phyloP scores from a whole-genome alignment of 306 rosid species.

The Vigna angularis region DNA sequence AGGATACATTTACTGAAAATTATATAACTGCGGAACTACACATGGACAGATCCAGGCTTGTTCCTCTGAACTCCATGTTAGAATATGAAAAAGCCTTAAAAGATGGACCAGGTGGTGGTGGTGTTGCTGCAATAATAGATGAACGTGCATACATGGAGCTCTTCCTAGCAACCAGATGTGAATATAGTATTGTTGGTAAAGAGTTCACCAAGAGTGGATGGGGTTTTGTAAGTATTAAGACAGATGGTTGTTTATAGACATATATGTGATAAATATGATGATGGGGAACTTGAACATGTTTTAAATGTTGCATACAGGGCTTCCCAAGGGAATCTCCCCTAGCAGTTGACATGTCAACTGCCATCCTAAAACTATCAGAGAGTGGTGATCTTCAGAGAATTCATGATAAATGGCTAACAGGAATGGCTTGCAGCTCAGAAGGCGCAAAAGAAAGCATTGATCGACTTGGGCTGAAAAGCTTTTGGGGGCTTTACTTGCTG shows the following conservation, averaged over 20 bases:
- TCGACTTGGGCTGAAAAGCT: conserved; percentile 64
- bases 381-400: conserved; percentile 77
- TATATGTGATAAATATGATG: not conserved
- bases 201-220: conserved; percentile 90
- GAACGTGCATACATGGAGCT: conserved; percentile 82
- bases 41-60: conserved; percentile 64
- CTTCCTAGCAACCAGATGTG: conserved; percentile 70
- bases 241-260: not conserved
- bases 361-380: conserved; percentile 68
- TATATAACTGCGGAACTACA: conserved; percentile 65
- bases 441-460: conserved; percentile 59
- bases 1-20: conserved; percentile 65
- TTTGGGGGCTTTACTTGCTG: conserved; percentile 68
- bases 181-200: conserved; percentile 79
- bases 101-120: conserved; percentile 69
- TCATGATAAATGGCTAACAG: conserved; percentile 79
- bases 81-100: conserved; percentile 69
- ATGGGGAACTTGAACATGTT: not conserved
- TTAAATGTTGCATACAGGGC: conserved; percentile 61
- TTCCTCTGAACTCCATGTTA: conserved; percentile 57
- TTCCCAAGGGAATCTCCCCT: conserved; percentile 77
- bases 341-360: conserved; percentile 81
- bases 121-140: conserved; percentile 77
- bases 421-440: conserved; percentile 73
- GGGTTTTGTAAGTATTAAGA: conserved; percentile 66